These are phyloP conservation scores for Magnolia sinica DNA, from an alignment of 164 flowering plant genomes.

Conservation along the genomic window DNA sequence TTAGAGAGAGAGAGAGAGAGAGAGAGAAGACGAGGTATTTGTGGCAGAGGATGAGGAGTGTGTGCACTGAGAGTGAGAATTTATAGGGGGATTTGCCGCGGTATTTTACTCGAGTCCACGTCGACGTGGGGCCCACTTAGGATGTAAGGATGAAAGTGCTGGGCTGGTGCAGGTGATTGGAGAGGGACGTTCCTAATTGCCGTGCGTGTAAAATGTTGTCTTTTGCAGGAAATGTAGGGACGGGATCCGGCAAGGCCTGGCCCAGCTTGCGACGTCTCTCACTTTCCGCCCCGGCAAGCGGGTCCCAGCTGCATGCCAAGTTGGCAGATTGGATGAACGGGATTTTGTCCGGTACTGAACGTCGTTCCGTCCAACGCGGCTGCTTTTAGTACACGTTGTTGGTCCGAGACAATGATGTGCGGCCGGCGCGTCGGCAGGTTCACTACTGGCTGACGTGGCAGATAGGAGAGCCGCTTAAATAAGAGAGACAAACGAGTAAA, in stretches of 20 bases:
- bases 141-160: not conserved
- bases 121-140: not conserved
- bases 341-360: constrained; percentile 8
- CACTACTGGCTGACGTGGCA: not conserved
- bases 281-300: constrained; percentile 24
- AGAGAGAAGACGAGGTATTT: not conserved
- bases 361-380: constrained; percentile 21
- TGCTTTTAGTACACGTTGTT: constrained; percentile 26
- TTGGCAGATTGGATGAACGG: constrained; percentile 23
- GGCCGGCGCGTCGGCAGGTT: constrained; percentile 28
- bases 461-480: no score
- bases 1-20: not conserved
- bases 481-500: no score
- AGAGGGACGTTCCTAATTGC: no score
- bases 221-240: not conserved
- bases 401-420: constrained; percentile 42
- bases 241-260: constrained; percentile 16
- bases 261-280: constrained; percentile 25
- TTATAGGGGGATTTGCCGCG: not conserved
- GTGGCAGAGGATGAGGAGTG: not conserved
- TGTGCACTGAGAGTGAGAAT: not conserved
- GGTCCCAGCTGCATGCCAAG: constrained; percentile 30
- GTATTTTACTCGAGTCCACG: not conserved
- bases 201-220: not conserved
- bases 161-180: not conserved